Base-by-base conservation (phyloP, 2,329 filamentous ascomycete genomes). In the Fusarium hainanense region DNA sequence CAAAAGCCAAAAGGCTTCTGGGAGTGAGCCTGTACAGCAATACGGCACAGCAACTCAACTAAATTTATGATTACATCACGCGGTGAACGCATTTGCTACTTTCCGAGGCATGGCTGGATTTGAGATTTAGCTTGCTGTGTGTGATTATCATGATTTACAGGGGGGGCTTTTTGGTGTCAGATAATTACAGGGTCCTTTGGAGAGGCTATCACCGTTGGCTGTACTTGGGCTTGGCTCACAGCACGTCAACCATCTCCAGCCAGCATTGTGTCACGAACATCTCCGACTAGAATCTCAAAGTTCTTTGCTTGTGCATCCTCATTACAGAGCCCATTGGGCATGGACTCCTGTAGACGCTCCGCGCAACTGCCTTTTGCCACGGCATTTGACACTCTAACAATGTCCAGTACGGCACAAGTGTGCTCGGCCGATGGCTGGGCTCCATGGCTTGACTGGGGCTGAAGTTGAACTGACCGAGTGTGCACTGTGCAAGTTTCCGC, bases 341-440 rank as follows among this genome's bases (percentile, higher is more conserved):
- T 56, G 18, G 37, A 23, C 27, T 40, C 49, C 44, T 41, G 56
- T 46, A 40, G 66, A 51, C 44, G 52, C 49, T 60, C 59, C 48
- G 52, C 55, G 55, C 68, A 68, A 60, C 63, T 60, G 51, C 59
- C 66, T 54, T 68, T 69, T 63, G 68, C 68, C 61, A 69, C 65
- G 61, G 69, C 65, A 69, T 69, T 62, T 63, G 58, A 46, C 55
- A 42, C 44, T 65, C 37, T 50, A 37, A 42, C n/a, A 20, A 27
- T 51, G 21, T 34, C 21, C 14, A 50, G 28, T 57, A 48, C 58
- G n/a, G 42, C 49, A 46, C 32, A 23, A 37, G 43, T 30, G 47
- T 59, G 48, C 48, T 68, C 49, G 37, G 37, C 32, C 43, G 50
- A 70, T 64, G 63, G 50, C 61, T 69, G 64, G 52, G 34, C 20